A percentile compares a stretch with the other conserved stretches of the same genome.
These are phyloP conservation scores for Epichloe aotearoae DNA, from an alignment of 2,329 filamentous ascomycete species.

Conservation along the genomic window DNA sequence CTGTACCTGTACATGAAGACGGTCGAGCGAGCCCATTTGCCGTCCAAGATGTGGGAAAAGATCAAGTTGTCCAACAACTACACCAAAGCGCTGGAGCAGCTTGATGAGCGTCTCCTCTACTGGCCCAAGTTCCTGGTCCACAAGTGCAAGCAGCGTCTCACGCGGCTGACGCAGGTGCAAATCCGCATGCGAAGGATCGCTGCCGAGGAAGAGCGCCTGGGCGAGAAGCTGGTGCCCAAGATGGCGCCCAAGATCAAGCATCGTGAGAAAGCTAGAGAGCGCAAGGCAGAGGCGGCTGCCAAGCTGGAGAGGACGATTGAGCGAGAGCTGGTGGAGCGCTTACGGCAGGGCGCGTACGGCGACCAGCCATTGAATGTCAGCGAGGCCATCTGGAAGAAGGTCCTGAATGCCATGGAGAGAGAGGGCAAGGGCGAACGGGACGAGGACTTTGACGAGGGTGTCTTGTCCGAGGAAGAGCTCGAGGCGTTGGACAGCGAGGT, in stretches of 20 bases:
- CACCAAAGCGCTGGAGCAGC: slow-evolving; percentile 71
- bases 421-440: slow-evolving; percentile 73
- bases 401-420: slow-evolving; percentile 78
- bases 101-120: slow-evolving; percentile 78
- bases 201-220: slow-evolving; percentile 78
- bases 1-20: slow-evolving; percentile 98
- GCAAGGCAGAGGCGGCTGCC: slow-evolving; percentile 68
- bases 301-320: slow-evolving; percentile 96
- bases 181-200: slow-evolving; percentile 69
- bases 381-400: slow-evolving; percentile 93
- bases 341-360: slow-evolving; percentile 87
- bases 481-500: slow-evolving; percentile 56
- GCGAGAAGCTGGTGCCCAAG: slow-evolving; percentile 78
- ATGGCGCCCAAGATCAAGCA: slow-evolving; percentile 79
- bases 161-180: slow-evolving; percentile 79
- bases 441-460: slow-evolving; percentile 77
- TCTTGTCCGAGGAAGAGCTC: slow-evolving; percentile 64
- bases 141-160: slow-evolving; percentile 94
- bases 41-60: slow-evolving; percentile 86
- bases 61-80: slow-evolving; percentile 88
- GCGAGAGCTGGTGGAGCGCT: slow-evolving; percentile 78
- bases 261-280: slow-evolving; percentile 61
- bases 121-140: slow-evolving; percentile 89
- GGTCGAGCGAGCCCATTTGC: slow-evolving; percentile 75
- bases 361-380: slow-evolving; percentile 92